Evolutionary conservation across 2,329 filamentous ascomycete genomes (phyloP).

Genomic region (Ambrosiella cleistominuta): DNA sequence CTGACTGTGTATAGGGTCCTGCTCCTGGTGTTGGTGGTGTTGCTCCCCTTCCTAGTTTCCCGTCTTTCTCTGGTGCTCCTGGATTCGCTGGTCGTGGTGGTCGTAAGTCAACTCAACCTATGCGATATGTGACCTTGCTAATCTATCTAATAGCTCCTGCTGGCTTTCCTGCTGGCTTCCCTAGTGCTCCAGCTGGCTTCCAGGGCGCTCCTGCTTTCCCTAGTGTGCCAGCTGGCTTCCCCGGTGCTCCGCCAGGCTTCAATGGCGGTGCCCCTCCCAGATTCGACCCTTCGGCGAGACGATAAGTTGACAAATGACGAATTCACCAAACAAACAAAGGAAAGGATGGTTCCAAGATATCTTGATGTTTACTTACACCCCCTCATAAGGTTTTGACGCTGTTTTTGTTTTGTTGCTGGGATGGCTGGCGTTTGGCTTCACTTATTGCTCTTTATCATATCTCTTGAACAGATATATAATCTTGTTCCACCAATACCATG

Average conservation of each 20-base stretch:
- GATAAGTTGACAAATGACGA: constrained; percentile 22
- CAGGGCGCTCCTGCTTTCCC: constrained; percentile 27
- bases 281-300: constrained; percentile 56
- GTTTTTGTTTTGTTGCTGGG: constrained; percentile 13
- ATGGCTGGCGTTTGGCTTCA: constrained; percentile 14
- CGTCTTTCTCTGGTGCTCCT: constrained; percentile 33
- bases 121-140: neutral
- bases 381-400: constrained; percentile 11
- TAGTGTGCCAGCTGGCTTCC: constrained; percentile 21
- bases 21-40: constrained; percentile 80
- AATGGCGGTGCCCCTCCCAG: constrained; percentile 44
- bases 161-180: neutral
- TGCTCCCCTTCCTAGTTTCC: constrained; percentile 50
- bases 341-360: constrained; percentile 3
- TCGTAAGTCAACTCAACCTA: constrained; percentile 26
- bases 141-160: neutral
- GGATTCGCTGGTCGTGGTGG: constrained; percentile 29
- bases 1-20: constrained; percentile 37
- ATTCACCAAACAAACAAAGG: constrained; percentile 1
- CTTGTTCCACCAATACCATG: constrained; percentile 12
- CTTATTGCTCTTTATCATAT: constrained; percentile 12
- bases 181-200: constrained; percentile 22
- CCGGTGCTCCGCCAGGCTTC: constrained; percentile 35
- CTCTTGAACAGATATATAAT: constrained; percentile 10
- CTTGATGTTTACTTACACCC: neutral